Conservation (phyloP, 257 asterid genomes). For the Jacaranda mimosifolia region DNA sequence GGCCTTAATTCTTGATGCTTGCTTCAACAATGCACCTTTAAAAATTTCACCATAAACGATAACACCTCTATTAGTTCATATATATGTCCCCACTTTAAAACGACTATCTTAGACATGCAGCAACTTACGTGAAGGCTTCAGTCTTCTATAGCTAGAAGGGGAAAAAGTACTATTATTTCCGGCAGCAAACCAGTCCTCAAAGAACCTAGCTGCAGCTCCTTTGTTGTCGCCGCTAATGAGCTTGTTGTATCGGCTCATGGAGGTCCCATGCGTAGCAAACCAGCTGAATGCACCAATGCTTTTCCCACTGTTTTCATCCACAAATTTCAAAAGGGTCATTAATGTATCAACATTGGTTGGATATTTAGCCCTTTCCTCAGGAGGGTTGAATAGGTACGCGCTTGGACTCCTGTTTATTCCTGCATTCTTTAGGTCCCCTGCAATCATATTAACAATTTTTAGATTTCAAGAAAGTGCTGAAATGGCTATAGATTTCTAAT, state of each 20-base stretch:
- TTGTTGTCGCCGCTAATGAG: conserved; percentile 76
- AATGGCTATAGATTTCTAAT: neutral
- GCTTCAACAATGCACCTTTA: conserved; percentile 28
- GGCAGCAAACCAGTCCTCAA: conserved; percentile 63
- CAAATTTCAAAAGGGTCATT: conserved; percentile 71
- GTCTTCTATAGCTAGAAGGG: conserved; percentile 16
- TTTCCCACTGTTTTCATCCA: conserved; percentile 44
- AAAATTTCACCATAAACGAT: neutral
- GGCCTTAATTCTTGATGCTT: conserved; percentile 47
- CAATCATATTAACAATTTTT: neutral
- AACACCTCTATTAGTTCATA: neutral
- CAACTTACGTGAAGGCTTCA: conserved; percentile 34
- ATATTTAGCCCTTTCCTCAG: conserved; percentile 58
- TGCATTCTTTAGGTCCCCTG: conserved; percentile 64
- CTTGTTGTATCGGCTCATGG: conserved; percentile 65
- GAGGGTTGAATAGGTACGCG: conserved; percentile 63
- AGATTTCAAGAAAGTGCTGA: neutral
- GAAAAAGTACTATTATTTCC: conserved; percentile 24
- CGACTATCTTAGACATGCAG: no score
- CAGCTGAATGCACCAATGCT: conserved; percentile 62
- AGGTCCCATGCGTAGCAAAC: conserved; percentile 78
- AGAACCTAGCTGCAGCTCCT: conserved; percentile 74
- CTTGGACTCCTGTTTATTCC: conserved; percentile 78
- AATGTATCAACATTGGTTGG: conserved; percentile 48
- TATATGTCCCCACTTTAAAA: no score